A percentile compares a stretch with the other conserved stretches of the same genome.
Conservation (phyloP, 345 rosid genomes). For the Populus tremula region DNA sequence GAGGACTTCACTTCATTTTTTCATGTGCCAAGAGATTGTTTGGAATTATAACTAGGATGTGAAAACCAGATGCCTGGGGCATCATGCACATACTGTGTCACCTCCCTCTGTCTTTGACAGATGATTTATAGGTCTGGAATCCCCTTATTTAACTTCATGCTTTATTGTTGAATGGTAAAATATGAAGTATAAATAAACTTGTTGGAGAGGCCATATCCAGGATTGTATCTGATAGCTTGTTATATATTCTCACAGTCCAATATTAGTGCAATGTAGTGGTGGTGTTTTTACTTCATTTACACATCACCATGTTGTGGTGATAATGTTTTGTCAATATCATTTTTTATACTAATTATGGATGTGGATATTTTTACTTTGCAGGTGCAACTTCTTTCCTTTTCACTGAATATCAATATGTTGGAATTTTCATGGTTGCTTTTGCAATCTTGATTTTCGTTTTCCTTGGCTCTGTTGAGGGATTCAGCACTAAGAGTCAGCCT, state of each 20-base stretch:
- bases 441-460: slow-evolving; percentile 29
- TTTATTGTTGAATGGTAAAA: neutral
- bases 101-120: neutral
- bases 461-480: slow-evolving; percentile 33
- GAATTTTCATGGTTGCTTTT: slow-evolving; percentile 33
- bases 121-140: neutral
- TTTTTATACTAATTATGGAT: neutral
- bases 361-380: neutral
- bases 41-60: neutral
- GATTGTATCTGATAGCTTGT: neutral
- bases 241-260: neutral
- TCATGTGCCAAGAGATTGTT: neutral
- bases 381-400: slow-evolving; percentile 35
- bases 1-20: neutral
- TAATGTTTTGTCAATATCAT: neutral
- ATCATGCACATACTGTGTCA: neutral
- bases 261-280: neutral
- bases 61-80: neutral
- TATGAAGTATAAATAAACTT: neutral
- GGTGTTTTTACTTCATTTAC: neutral
- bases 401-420: slow-evolving; percentile 31
- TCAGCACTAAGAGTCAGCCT: slow-evolving; percentile 55
- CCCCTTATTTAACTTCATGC: neutral
- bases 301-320: neutral
- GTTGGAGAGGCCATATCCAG: neutral